Conservation (phyloP, 495 filamentous ascomycete genomes). For the Letharia lupina region DNA sequence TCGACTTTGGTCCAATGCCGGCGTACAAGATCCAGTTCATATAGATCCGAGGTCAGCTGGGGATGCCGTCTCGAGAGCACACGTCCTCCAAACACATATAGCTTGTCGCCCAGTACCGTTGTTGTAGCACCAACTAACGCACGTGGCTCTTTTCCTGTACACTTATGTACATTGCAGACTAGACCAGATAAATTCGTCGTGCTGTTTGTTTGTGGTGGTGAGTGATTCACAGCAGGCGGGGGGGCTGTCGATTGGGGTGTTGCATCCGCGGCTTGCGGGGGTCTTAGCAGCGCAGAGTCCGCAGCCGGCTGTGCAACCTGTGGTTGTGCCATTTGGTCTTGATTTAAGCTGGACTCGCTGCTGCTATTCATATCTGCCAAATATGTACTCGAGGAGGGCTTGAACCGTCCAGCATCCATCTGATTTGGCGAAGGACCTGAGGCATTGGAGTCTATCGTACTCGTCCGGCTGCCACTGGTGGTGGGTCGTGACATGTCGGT, state of each 20-base stretch:
- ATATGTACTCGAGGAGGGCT: conserved; percentile 25
- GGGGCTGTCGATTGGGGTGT: conserved; percentile 20
- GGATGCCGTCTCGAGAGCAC: conserved; percentile 75
- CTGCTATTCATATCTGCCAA: conserved; percentile 38
- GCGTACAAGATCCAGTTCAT: conserved; percentile 83
- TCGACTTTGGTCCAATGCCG: conserved; percentile 91
- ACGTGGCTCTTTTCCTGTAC: conserved; percentile 84
- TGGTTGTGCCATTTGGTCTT: conserved; percentile 11
- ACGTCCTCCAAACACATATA: conserved; percentile 93
- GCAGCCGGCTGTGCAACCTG: conserved; percentile 16
- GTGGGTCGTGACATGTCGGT: conserved; percentile 26
- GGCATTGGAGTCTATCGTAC: conserved; percentile 52
- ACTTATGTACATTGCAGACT: conserved; percentile 88
- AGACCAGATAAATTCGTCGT: conserved; percentile 68
- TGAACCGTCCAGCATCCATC: conserved; percentile 31
- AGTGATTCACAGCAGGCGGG: conserved; percentile 23
- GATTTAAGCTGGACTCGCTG: conserved; percentile 47
- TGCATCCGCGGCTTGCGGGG: conserved; percentile 2
- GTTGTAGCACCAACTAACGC: conserved; percentile 91
- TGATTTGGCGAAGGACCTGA: conserved; percentile 40
- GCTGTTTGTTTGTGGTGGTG: conserved; percentile 34
- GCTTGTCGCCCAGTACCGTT: conserved; percentile 84
- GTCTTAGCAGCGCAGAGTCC: conserved; percentile 8
- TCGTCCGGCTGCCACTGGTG: conserved; percentile 39
- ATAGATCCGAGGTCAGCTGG: conserved; percentile 77